A percentile compares a stretch with the other conserved stretches of the same genome.
Conservation (phyloP, 192 early-diverging fungal genomes). For the Oehlia diaphana region DNA sequence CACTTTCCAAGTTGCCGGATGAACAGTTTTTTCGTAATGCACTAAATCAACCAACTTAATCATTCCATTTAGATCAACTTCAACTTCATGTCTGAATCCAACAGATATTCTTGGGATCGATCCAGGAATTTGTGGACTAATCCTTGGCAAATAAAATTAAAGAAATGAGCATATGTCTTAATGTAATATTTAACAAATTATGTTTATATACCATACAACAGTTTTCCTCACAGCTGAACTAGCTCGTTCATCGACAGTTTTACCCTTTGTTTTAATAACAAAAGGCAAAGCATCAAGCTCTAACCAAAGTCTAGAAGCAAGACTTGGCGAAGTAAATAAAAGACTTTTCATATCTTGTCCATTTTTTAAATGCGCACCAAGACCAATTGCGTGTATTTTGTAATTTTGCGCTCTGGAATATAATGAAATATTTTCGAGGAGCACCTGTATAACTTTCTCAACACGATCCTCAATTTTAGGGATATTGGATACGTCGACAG, state of each 20-base stretch:
- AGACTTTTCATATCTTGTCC: slow-evolving; percentile 41
- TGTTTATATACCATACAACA: slow-evolving; percentile 52
- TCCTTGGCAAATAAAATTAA: slow-evolving; percentile 20
- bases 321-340: slow-evolving; percentile 41
- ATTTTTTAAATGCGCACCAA: slow-evolving; percentile 42
- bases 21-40: slow-evolving; percentile 67
- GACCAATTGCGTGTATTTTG: slow-evolving; percentile 69
- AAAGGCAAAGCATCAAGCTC: slow-evolving; percentile 78
- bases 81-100: slow-evolving; percentile 63
- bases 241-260: slow-evolving; percentile 66
- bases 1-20: slow-evolving; percentile 66
- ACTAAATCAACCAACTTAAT: slow-evolving; percentile 64
- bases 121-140: slow-evolving; percentile 71
- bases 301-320: slow-evolving; percentile 64
- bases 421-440: slow-evolving; percentile 52
- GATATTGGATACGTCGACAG: slow-evolving; percentile 32
- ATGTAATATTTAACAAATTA: neutral
- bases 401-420: slow-evolving; percentile 62
- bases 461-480: slow-evolving; percentile 13
- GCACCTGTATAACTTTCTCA: slow-evolving; percentile 47
- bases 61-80: slow-evolving; percentile 72
- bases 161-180: neutral
- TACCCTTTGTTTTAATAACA: slow-evolving; percentile 63
- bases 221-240: slow-evolving; percentile 73
- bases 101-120: slow-evolving; percentile 73